A percentile compares a stretch with the other conserved stretches of the same genome.
phyloP scores from a whole-genome alignment of 352 stramenopile species.

The Globisporangium viniferum region DNA sequence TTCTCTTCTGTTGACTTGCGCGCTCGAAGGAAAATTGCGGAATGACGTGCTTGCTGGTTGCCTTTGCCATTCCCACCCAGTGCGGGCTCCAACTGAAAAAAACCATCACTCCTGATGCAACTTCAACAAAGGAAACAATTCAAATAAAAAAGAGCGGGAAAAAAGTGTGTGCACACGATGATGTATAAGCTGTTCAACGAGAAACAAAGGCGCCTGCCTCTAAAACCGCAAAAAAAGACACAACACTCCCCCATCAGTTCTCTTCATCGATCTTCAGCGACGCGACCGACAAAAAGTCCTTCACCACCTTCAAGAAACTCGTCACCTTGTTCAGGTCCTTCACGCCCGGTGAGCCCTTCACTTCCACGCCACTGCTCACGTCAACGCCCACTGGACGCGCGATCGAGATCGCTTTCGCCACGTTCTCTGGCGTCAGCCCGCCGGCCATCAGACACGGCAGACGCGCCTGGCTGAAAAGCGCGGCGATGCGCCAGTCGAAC shows the following conservation, averaged over 20 bases:
- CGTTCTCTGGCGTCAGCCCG: conserved; percentile 93
- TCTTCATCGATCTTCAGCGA: conserved; percentile 68
- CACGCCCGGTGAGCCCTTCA: conserved; percentile 58
- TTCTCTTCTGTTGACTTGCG: background rate
- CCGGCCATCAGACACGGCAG: conserved; percentile 96
- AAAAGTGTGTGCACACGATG: background rate
- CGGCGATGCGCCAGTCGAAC: conserved; percentile 96
- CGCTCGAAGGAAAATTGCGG: conserved; percentile 4
- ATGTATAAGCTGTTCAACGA: background rate
- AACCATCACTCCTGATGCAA: too few species aligned
- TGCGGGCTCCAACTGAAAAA: too few species aligned
- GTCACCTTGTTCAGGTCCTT: conserved; percentile 64
- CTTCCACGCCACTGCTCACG: conserved; percentile 95
- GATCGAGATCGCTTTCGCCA: conserved; percentile 83
- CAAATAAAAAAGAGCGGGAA: background rate
- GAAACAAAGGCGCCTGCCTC: background rate
- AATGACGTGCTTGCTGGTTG: background rate
- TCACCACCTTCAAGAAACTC: conserved; percentile 60
- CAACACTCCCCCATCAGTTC: conserved; percentile 16
- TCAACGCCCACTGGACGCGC: conserved; percentile 92
- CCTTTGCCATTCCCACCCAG: too few species aligned
- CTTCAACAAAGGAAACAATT: too few species aligned
- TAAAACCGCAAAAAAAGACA: background rate
- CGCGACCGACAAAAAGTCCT: conserved; percentile 56
- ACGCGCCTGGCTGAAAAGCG: conserved; percentile 84